These are phyloP conservation scores for Lachancea meyersii DNA, from an alignment of 805 yeast genomes.

Conservation along the genomic window DNA sequence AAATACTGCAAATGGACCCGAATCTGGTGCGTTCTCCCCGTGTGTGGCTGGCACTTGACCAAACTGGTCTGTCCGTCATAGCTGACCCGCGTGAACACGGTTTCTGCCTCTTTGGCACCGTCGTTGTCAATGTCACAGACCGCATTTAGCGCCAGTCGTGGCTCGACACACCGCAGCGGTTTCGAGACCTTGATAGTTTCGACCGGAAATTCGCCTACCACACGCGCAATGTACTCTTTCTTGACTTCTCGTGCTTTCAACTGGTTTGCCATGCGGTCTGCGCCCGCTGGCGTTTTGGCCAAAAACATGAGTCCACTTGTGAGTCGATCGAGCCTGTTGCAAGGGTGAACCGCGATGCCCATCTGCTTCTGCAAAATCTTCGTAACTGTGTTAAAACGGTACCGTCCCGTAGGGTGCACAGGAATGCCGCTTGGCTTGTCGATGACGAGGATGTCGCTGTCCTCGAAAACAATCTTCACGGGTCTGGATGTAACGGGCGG, in stretches of 20 bases:
- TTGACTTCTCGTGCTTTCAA: slow-evolving; percentile 64
- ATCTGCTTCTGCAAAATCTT: slow-evolving; percentile 68
- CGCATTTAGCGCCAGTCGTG: slow-evolving; percentile 62
- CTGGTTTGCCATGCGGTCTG: slow-evolving; percentile 68
- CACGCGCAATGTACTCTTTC: slow-evolving; percentile 84
- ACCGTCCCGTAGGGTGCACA: slow-evolving; percentile 90
- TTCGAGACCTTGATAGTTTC: slow-evolving; percentile 51
- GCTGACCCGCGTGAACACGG: slow-evolving; percentile 61
- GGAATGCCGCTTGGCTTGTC: slow-evolving; percentile 96
- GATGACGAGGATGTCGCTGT: slow-evolving; percentile 70
- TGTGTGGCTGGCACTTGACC: slow-evolving; percentile 77
- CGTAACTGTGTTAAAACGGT: slow-evolving; percentile 68
- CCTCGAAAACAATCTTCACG: slow-evolving; percentile 63
- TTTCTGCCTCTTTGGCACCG: slow-evolving; percentile 59
- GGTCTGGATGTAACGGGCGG: slow-evolving; percentile 63
- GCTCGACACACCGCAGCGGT: slow-evolving; percentile 66
- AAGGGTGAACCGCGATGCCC: slow-evolving; percentile 67
- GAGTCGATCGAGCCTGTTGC: slow-evolving; percentile 81
- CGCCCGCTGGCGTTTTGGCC: slow-evolving; percentile 74
- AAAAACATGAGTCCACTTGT: slow-evolving; percentile 93
- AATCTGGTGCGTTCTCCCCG: slow-evolving; percentile 95
- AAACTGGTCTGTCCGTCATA: slow-evolving; percentile 58
- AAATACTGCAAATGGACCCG: slow-evolving; percentile 84
- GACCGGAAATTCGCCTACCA: slow-evolving; percentile 79
- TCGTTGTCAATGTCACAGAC: slow-evolving; percentile 33